Percentiles rank a stretch among this genome's conserved stretches.
phyloP scores from a whole-genome alignment of 371 early-diverging fungal species.

The Actinomortierella wolfii region DNA sequence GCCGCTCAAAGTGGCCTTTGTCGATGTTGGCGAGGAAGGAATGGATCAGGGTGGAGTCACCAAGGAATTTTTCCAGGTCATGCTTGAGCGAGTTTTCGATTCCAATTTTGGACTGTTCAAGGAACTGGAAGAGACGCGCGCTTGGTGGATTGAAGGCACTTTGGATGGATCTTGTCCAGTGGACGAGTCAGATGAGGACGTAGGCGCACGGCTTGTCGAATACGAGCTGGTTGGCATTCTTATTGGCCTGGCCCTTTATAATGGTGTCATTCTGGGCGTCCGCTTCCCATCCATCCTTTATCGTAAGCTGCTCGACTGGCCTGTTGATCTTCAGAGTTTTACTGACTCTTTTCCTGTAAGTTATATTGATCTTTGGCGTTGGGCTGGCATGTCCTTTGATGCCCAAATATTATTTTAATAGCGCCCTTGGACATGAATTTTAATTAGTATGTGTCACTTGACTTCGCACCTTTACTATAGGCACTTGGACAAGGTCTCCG shows the following conservation, averaged over 20 bases:
- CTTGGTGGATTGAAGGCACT: conserved; percentile 83
- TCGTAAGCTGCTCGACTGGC: conserved; percentile 79
- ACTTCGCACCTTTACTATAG: conserved; percentile 32
- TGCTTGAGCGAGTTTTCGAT: conserved; percentile 91
- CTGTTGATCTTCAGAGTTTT: conserved; percentile 54
- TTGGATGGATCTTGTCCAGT: conserved; percentile 52
- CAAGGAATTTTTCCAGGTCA: conserved; percentile 94
- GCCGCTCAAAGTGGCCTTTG: conserved; percentile 85
- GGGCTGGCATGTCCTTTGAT: neutral
- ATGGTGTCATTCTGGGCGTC: conserved; percentile 88
- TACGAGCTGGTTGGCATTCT: conserved; percentile 86
- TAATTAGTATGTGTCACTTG: too few species aligned
- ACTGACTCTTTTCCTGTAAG: conserved; percentile 61
- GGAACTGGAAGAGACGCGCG: conserved; percentile 82
- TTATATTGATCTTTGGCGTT: neutral
- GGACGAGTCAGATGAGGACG: conserved; percentile 17
- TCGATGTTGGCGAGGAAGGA: conserved; percentile 79
- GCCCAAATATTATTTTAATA: too few species aligned
- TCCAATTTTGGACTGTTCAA: conserved; percentile 93
- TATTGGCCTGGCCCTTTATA: conserved; percentile 92
- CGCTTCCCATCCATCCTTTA: conserved; percentile 89
- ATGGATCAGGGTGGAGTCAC: conserved; percentile 95
- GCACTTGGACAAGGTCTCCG: conserved; percentile 81
- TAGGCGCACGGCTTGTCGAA: conserved; percentile 64
- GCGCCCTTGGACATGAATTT: too few species aligned